phyloP scores from a whole-genome alignment of 768 basidiomycete genomes.

The Tubosaeta sp. region DNA sequence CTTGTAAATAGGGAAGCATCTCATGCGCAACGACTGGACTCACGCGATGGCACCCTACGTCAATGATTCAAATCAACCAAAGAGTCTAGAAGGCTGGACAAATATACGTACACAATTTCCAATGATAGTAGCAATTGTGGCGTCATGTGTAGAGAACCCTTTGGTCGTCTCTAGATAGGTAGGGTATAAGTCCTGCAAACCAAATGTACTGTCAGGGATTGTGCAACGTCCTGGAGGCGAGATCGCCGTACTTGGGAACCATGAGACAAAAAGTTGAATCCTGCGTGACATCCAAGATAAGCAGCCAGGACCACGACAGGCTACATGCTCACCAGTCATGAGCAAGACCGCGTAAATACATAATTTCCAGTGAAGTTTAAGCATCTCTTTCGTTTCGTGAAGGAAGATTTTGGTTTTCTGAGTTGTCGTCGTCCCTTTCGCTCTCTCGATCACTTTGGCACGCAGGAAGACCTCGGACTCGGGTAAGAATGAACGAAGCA shows the following conservation, averaged over 20 bases:
- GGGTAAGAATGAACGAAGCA: conserved; percentile 62
- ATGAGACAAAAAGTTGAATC: conserved; percentile 77
- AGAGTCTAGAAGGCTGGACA: neutral
- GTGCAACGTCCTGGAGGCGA: neutral
- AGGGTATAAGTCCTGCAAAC: conserved; percentile 63
- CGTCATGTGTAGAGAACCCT: conserved; percentile 49
- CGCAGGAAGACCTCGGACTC: conserved; percentile 74
- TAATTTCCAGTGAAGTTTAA: conserved; percentile 75
- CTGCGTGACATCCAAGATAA: conserved; percentile 25
- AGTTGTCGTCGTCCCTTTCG: conserved; percentile 31
- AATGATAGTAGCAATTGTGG: conserved; percentile 79
- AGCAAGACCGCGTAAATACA: conserved; percentile 83
- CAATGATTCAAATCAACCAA: neutral
- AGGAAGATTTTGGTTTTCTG: conserved; percentile 71
- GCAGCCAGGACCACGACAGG: neutral
- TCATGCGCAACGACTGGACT: conserved; percentile 20
- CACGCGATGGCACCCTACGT: conserved; percentile 44
- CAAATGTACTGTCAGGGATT: neutral
- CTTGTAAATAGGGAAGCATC: neutral
- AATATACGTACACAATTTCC: conserved; percentile 54
- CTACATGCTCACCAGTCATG: conserved; percentile 49
- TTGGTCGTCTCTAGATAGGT: conserved; percentile 68
- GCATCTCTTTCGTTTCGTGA: conserved; percentile 67
- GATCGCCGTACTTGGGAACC: conserved; percentile 50
- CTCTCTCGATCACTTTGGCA: conserved; percentile 53